phyloP scores from a whole-genome alignment of 2,329 filamentous ascomycete species.

The Colletotrichum tanaceti region DNA sequence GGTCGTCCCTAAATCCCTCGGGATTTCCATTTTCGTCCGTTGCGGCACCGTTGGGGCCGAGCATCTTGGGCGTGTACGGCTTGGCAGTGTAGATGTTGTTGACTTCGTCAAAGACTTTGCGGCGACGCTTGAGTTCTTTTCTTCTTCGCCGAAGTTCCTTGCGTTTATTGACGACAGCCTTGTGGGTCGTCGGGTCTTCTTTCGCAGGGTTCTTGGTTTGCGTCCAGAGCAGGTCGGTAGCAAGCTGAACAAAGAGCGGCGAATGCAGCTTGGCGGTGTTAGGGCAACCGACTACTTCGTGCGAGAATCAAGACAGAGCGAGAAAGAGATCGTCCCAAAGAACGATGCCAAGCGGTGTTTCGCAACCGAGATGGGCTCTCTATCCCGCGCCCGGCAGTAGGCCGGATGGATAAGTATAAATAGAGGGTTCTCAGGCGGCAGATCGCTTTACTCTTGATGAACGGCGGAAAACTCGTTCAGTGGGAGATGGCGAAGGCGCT shows the following conservation, averaged over 20 bases:
- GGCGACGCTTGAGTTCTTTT: slow-evolving; percentile 51
- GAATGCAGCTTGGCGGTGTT: slow-evolving; percentile 75
- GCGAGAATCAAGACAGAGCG: neutral
- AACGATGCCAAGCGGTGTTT: slow-evolving; percentile 24
- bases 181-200: slow-evolving; percentile 40
- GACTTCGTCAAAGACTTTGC: slow-evolving; percentile 54
- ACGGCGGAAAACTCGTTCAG: slow-evolving; percentile 27
- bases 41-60: slow-evolving; percentile 51
- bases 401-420: neutral
- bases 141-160: slow-evolving; percentile 49
- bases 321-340: slow-evolving; percentile 15
- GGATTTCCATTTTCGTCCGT: slow-evolving; percentile 37
- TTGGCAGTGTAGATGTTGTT: slow-evolving; percentile 58
- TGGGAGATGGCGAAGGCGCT: slow-evolving; percentile 21
- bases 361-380: slow-evolving; percentile 19
- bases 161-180: slow-evolving; percentile 49
- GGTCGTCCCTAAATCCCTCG: slow-evolving; percentile 77
- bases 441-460: slow-evolving; percentile 26
- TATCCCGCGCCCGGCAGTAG: slow-evolving; percentile 15
- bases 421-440: slow-evolving; percentile 18
- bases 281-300: slow-evolving; percentile 13
- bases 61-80: slow-evolving; percentile 59
- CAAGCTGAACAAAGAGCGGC: slow-evolving; percentile 73
- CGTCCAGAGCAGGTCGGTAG: slow-evolving; percentile 56
- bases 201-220: slow-evolving; percentile 39